Evolutionary conservation across 2,329 filamentous ascomycete species (phyloP).

Genomic region (Phoma herbarum): DNA sequence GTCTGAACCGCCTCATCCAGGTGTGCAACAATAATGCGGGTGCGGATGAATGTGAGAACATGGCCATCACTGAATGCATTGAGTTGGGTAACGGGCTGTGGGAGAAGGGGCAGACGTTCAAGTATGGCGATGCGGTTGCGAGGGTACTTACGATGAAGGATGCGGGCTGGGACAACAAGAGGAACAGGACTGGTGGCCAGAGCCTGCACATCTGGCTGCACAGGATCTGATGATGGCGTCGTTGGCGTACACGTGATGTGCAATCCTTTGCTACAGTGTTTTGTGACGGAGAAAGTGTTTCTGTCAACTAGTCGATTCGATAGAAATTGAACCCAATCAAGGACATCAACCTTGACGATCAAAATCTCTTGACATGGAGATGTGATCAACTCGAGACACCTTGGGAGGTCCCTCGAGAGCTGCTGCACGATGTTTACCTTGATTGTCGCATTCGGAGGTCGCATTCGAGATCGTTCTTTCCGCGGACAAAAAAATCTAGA

Average conservation of each 20-base stretch:
- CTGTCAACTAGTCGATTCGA: background rate
- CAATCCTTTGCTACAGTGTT: background rate
- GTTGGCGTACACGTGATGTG: background rate
- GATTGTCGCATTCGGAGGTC: background rate
- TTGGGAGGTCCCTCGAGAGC: background rate
- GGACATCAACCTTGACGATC: background rate
- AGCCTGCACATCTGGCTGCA: conserved; percentile 45
- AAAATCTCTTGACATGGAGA: background rate
- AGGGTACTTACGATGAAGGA: conserved; percentile 45
- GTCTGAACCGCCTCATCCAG: conserved; percentile 43
- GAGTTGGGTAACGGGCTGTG: conserved; percentile 47
- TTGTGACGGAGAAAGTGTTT: background rate
- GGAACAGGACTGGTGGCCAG: conserved; percentile 38
- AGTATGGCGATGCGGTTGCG: conserved; percentile 41
- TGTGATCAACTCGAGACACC: too few species aligned
- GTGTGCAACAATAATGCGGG: conserved; percentile 35
- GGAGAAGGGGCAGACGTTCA: conserved; percentile 49
- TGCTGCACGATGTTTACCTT: background rate
- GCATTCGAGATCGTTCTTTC: background rate
- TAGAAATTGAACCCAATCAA: background rate
- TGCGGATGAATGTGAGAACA: conserved; percentile 37
- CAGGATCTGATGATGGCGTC: conserved; percentile 24
- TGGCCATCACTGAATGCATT: conserved; percentile 46
- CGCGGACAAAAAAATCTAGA: too few species aligned
- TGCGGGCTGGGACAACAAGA: conserved; percentile 45